Conservation (phyloP, 208 protist species). For the Trypanosomatidae sp. region DNA sequence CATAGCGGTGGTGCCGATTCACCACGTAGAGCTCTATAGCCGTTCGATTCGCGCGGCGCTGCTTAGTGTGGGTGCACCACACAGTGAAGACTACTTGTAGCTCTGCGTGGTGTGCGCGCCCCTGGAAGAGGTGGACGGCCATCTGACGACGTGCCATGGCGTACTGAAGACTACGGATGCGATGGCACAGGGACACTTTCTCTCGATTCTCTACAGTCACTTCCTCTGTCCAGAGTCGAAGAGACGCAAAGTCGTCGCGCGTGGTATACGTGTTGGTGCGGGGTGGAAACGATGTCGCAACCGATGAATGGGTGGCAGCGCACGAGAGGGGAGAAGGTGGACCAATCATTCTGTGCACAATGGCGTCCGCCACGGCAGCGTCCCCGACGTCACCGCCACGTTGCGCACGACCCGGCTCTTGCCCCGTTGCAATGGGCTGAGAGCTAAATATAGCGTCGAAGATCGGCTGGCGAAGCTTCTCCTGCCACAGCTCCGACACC, state of each 20-base stretch:
- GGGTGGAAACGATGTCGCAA: conserved; percentile 8
- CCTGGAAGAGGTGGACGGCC: conserved; percentile 50
- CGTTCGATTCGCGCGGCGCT: conserved; percentile 28
- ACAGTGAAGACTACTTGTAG: conserved; percentile 38
- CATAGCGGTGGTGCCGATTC: conserved; percentile 28
- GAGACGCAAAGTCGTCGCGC: conserved; percentile 41
- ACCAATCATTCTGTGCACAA: conserved; percentile 7
- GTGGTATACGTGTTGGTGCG: conserved; percentile 38
- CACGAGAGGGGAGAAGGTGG: background rate
- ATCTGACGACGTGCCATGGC: conserved; percentile 47
- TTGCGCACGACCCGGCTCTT: conserved; percentile 15
- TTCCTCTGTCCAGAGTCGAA: conserved; percentile 70
- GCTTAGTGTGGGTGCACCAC: conserved; percentile 49
- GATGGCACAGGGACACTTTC: conserved; percentile 32
- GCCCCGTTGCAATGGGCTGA: conserved; percentile 24
- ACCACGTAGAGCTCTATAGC: conserved; percentile 37
- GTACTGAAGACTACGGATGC: conserved; percentile 39
- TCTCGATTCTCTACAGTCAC: conserved; percentile 35
- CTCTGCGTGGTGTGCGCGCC: conserved; percentile 32
- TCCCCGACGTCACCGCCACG: background rate
- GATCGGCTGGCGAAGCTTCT: conserved; percentile 48
- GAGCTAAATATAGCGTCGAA: conserved; percentile 78
- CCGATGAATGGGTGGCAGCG: background rate
- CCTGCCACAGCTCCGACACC: conserved; percentile 48
- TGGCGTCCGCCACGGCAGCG: conserved; percentile 16